Evolutionary conservation across 768 basidiomycete species (phyloP), one percentile per base, ranked within the genome.

Genomic region (Udeniomyces megalosporus): DNA sequence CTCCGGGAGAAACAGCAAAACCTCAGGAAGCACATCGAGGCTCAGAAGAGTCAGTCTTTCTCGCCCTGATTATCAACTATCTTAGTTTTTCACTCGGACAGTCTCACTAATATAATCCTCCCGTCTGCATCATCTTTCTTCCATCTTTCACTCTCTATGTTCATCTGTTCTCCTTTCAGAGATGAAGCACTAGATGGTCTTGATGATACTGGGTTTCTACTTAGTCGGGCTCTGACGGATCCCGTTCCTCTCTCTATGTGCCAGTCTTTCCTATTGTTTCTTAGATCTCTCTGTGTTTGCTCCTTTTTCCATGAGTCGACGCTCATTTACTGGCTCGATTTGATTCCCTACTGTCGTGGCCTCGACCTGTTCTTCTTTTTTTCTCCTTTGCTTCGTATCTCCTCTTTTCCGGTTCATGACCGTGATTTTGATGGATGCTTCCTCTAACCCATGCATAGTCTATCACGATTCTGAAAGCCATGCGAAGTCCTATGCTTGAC

Each of bases 1-100:
- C 64, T 75, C 57, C 65, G 74, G 46, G 74, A 75, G 66, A 74
- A 74, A 53, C 74, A 75, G 68, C 70, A 71, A 62, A 68, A 69
- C 42, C 62, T 74, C 20, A 68, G 71, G 24, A 69, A 68, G 8
- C 67, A 71, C 14, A 69, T 70, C 57, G 72, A 71, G 44, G 72
- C 72, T 68, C 68, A 68, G 57, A 72, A 71, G 68, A 73, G 71
- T 58, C 61, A 60, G 61, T 24, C 28, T 52, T 17, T 24, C 17
- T 26, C 42, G 20, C n/a, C n/a, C 49, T 42, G 17, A 29, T 44
- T 53, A 44, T 14, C 14, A 28, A 35, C 45, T 28, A 5, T n/a
- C 15, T 35, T 48, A 11, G 6, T 46, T 22, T 56, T 24, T 53
- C 20, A n/a, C 3, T 58, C 38, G 5, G n/a, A n/a, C n/a, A n/a